phyloP scores from a whole-genome alignment of 345 rosid species.

The Pugionium dolabratum region DNA sequence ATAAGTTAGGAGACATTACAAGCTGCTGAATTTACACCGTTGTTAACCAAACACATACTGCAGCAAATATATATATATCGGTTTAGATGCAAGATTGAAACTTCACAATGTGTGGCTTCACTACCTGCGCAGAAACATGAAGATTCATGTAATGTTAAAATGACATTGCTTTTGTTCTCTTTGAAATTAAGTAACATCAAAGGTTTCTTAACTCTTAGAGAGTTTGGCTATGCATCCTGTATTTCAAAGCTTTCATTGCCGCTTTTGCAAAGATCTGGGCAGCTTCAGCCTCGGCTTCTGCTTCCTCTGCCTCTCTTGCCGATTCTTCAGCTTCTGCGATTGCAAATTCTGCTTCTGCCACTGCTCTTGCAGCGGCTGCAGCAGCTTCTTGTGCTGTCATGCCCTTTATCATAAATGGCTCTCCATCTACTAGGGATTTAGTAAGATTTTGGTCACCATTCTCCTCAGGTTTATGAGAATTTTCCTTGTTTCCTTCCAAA shows the following conservation, averaged over 20 bases:
- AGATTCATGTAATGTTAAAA: neutral
- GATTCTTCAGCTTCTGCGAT: slow-evolving; percentile 88
- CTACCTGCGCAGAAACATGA: slow-evolving; percentile 2
- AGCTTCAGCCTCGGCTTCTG: slow-evolving; percentile 91
- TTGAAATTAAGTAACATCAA: neutral
- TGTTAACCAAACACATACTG: slow-evolving; percentile 4
- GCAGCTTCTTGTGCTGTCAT: slow-evolving; percentile 88
- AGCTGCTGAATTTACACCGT: slow-evolving; percentile 27
- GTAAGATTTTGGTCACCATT: slow-evolving; percentile 49
- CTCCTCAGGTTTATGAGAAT: slow-evolving; percentile 49
- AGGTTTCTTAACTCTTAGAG: slow-evolving; percentile 39
- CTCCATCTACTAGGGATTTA: slow-evolving; percentile 57
- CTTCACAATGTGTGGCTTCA: slow-evolving; percentile 17
- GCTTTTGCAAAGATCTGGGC: slow-evolving; percentile 66
- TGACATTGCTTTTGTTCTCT: slow-evolving; percentile 3
- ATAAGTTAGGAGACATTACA: slow-evolving; percentile 28
- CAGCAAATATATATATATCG: slow-evolving; percentile 6
- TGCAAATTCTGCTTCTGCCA: slow-evolving; percentile 90
- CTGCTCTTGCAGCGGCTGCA: slow-evolving; percentile 81
- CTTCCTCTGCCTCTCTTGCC: slow-evolving; percentile 78
- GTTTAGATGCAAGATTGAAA: slow-evolving; percentile 7
- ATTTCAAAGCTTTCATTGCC: slow-evolving; percentile 56
- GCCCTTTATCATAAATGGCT: slow-evolving; percentile 56
- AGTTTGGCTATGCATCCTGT: slow-evolving; percentile 39
- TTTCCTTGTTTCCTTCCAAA: slow-evolving; percentile 63